These are phyloP conservation scores for Coniochaeta hoffmannii DNA, from an alignment of 2,329 filamentous ascomycete genomes.

Conservation along the genomic window DNA sequence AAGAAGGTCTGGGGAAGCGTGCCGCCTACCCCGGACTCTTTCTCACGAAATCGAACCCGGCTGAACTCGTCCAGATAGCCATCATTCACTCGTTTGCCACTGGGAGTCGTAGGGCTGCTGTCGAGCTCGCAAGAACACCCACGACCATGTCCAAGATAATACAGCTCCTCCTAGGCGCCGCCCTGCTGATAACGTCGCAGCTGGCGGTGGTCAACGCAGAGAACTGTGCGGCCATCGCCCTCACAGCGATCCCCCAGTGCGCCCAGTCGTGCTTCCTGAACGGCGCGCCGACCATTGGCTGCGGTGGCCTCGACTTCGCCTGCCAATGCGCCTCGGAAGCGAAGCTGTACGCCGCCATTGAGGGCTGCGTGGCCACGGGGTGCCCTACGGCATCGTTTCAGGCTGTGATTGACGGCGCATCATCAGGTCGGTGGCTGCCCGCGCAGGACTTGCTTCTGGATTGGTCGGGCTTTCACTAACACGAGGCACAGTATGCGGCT, in stretches of 20 bases:
- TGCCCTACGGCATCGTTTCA: conserved; percentile 18
- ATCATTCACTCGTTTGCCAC: not conserved
- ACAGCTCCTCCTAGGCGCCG: not conserved
- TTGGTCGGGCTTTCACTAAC: no score
- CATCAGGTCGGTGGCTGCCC: conserved; percentile 14
- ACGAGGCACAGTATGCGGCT: not conserved
- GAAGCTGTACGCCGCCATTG: conserved; percentile 21
- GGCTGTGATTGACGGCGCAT: conserved; percentile 22
- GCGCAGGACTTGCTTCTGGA: not conserved
- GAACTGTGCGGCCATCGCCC: conserved; percentile 17
- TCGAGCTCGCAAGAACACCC: not conserved
- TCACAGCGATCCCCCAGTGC: conserved; percentile 20
- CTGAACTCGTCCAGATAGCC: not conserved
- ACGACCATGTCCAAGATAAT: not conserved
- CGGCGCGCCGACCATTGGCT: conserved; percentile 20
- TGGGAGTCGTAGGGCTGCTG: not conserved
- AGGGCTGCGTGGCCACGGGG: conserved; percentile 19
- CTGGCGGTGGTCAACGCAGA: not conserved
- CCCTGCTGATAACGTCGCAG: not conserved
- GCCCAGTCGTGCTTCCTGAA: conserved; percentile 23
- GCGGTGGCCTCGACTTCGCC: conserved; percentile 20
- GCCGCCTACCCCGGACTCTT: not conserved
- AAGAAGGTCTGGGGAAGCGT: not conserved
- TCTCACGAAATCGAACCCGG: not conserved
- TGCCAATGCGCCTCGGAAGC: conserved; percentile 24